Evolutionary conservation across 1,139 yeast species (phyloP).

Genomic region (Trichomonascaceae sp.): DNA sequence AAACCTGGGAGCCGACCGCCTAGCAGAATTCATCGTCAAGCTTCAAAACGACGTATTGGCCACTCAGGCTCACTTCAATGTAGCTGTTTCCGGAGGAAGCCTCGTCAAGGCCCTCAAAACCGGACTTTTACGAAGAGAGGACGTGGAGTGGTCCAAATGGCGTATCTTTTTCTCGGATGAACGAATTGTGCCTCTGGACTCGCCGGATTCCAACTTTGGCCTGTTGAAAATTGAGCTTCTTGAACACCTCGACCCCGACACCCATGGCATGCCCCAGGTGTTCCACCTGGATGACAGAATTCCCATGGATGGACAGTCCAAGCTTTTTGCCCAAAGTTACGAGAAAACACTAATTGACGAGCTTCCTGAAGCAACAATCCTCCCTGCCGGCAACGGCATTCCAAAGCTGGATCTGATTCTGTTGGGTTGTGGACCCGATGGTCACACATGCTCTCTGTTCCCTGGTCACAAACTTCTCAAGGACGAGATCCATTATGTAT

Average conservation of each 20-base stretch:
- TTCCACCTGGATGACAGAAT: slow-evolving; percentile 32
- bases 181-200: slow-evolving; percentile 53
- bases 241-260: slow-evolving; percentile 18
- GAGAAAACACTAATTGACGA: slow-evolving; percentile 32
- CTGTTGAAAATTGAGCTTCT: slow-evolving; percentile 47
- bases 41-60: slow-evolving; percentile 60
- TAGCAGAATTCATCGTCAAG: slow-evolving; percentile 74
- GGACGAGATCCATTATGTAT: slow-evolving; percentile 18
- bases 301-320: slow-evolving; percentile 25
- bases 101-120: slow-evolving; percentile 61
- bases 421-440: slow-evolving; percentile 72
- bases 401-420: slow-evolving; percentile 42
- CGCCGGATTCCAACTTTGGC: slow-evolving; percentile 58
- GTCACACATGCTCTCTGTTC: slow-evolving; percentile 68
- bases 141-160: slow-evolving; percentile 56
- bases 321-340: slow-evolving; percentile 43
- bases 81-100: slow-evolving; percentile 89
- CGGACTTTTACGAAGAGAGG: slow-evolving; percentile 50
- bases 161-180: slow-evolving; percentile 59
- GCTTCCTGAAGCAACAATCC: slow-evolving; percentile 12
- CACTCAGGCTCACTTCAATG: slow-evolving; percentile 33
- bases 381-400: slow-evolving; percentile 2
- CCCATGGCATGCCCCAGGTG: slow-evolving; percentile 43
- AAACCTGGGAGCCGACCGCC: no score
- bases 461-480: slow-evolving; percentile 32